Percentiles rank a stretch among this genome's conserved stretches.
phyloP scores from a whole-genome alignment of 306 rosid species.

The Citrullus mucosospermus region DNA sequence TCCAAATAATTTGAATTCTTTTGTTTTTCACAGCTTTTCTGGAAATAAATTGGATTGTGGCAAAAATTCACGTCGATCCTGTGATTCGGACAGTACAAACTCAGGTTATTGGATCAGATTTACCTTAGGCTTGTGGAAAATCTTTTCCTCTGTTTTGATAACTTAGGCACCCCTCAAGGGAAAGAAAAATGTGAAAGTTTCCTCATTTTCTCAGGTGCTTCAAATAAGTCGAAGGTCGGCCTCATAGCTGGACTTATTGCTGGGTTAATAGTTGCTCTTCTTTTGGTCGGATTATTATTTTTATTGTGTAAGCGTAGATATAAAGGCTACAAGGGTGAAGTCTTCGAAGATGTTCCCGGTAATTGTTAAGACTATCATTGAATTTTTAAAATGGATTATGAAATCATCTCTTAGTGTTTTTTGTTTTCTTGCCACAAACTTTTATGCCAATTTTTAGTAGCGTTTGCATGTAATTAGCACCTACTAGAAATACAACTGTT shows the following conservation, averaged over 20 bases:
- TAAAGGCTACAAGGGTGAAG: constrained; percentile 59
- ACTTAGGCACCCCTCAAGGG: not conserved
- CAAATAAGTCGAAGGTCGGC: constrained; percentile 45
- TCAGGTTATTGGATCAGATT: constrained; percentile 46
- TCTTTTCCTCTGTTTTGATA: not conserved
- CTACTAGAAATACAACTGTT: not conserved
- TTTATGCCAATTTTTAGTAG: not conserved
- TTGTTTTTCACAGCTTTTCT: constrained; percentile 52
- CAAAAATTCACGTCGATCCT: constrained; percentile 22
- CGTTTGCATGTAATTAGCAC: not conserved
- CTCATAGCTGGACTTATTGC: constrained; percentile 58
- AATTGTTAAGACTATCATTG: constrained; percentile 21
- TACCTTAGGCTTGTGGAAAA: constrained; percentile 1
- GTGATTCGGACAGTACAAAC: constrained; percentile 33
- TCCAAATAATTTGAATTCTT: not conserved
- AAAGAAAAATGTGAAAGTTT: constrained; percentile 7
- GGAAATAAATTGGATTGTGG: constrained; percentile 79
- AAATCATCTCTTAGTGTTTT: not conserved
- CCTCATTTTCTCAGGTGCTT: constrained; percentile 34
- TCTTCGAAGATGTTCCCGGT: constrained; percentile 90
- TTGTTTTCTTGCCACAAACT: not conserved
- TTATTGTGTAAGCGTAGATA: constrained; percentile 47
- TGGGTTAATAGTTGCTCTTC: constrained; percentile 33
- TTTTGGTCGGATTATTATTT: constrained; percentile 40
- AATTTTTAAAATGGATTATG: constrained; percentile 4